Evolutionary conservation across 208 protist species (phyloP), one percentile per base, ranked within the genome.

Genomic region (Porcisia hertigi): DNA sequence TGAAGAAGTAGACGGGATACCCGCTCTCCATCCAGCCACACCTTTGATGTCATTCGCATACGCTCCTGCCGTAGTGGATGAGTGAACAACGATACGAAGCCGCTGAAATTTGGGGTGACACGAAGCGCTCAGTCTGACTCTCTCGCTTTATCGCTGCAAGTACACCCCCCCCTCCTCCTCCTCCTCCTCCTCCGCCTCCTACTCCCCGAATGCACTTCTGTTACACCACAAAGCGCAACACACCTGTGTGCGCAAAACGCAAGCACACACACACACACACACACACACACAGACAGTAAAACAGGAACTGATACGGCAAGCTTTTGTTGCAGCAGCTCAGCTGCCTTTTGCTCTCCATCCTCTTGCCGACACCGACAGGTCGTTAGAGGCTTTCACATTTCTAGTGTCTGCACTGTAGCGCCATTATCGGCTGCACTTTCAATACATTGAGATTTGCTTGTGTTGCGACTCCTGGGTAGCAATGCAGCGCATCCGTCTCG

Each of bases 401-500:
- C 6, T 66, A n/a, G 39, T 23, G 62, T 43, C 18, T 11, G 18
- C 39, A 49, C 14, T 66, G 62, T 18, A 66, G 62, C 39, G 20
- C 6, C 39, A 47, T 6, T 41, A 18, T 47, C 39, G 39, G 36
- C 8, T 20, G 2, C 39, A 34, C 18, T 25, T 2, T 30, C 8
- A 66, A 47, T 6, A 12, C 1, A 66, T 66, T 49, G 3, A 34
- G 62, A 6, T 34, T 14, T 14, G 16, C 8, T 30, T 2, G 16
- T 30, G 25, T 47, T 30, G 23, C 20, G 39, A 25, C 36, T 66
- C 4, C 43, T 12, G 6, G 39, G n/a, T 63, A 43, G 49, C 34
- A 2, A 82, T 82, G 77, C 77, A 77, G 65, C 71, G 77, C 55
- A 74, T 82, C 62, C 77, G 73, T 16, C 54, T 94, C 58, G 83